phyloP scores from a whole-genome alignment of 805 yeast species.

The Novakomyces olei region DNA sequence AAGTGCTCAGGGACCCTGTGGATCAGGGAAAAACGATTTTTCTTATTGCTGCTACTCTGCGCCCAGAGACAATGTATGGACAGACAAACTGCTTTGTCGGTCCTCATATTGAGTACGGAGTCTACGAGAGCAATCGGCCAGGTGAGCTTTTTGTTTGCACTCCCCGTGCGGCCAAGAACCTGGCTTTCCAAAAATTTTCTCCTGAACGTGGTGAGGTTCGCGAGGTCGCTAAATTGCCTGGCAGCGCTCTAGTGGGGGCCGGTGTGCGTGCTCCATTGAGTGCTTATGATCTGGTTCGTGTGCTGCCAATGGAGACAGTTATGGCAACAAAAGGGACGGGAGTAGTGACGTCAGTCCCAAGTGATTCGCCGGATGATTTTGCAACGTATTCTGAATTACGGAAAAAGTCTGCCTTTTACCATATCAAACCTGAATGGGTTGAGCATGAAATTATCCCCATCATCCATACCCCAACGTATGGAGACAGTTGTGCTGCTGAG shows the following conservation, averaged over 20 bases:
- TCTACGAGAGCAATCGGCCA: conserved; percentile 60
- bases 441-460: conserved; percentile 48
- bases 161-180: conserved; percentile 88
- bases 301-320: conserved; percentile 94
- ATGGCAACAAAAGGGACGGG: conserved; percentile 94
- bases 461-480: conserved; percentile 63
- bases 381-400: conserved; percentile 66
- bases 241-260: conserved; percentile 64
- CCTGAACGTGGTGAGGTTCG: conserved; percentile 64
- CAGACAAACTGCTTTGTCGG: conserved; percentile 96
- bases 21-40: conserved; percentile 38
- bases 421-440: conserved; percentile 73
- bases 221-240: conserved; percentile 37
- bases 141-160: conserved; percentile 65
- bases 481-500: conserved; percentile 67
- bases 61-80: conserved; percentile 98
- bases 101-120: conserved; percentile 79
- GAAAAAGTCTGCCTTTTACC: conserved; percentile 78
- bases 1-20: conserved; percentile 19
- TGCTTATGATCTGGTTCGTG: conserved; percentile 42
- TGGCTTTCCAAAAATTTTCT: conserved; percentile 84
- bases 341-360: conserved; percentile 95
- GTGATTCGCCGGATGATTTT: conserved; percentile 96
- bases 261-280: conserved; percentile 72
- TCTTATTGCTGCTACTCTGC: conserved; percentile 86